phyloP scores from a whole-genome alignment of 768 basidiomycete genomes.

The Pisolithus tinctorius region DNA sequence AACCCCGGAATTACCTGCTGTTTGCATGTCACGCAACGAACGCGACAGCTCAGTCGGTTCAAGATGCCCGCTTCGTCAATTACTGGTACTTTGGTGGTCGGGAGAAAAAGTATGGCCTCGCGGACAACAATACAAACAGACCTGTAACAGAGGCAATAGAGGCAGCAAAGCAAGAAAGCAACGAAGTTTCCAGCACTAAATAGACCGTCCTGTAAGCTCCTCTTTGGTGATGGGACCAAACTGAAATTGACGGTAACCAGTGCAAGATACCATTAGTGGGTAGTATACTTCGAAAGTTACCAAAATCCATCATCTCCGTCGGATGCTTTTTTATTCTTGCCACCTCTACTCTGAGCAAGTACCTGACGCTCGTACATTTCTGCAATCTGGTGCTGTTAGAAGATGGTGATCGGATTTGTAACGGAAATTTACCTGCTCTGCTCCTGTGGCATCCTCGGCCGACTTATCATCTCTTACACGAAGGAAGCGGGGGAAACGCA shows the following conservation, averaged over 20 bases:
- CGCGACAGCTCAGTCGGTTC: constrained; percentile 74
- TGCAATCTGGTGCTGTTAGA: constrained; percentile 51
- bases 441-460: constrained; percentile 86
- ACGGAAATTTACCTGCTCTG: constrained; percentile 67
- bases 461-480: constrained; percentile 89
- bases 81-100: constrained; percentile 90
- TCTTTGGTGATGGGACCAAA: not conserved
- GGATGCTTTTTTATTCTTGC: constrained; percentile 59
- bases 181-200: constrained; percentile 27
- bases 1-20: constrained; percentile 92
- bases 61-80: constrained; percentile 79
- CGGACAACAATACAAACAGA: constrained; percentile 27
- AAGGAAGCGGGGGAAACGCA: constrained; percentile 95
- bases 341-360: constrained; percentile 65
- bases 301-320: constrained; percentile 74
- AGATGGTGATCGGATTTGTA: not conserved
- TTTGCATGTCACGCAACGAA: constrained; percentile 95
- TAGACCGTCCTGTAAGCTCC: constrained; percentile 7
- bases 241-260: not conserved
- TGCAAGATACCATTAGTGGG: constrained; percentile 2
- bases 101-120: constrained; percentile 55
- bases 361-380: constrained; percentile 93
- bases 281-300: constrained; percentile 35
- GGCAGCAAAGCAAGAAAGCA: constrained; percentile 36
- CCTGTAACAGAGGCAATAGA: constrained; percentile 47